Evolutionary conservation across 768 basidiomycete genomes (phyloP), one percentile per base, ranked within the genome.

Genomic region (Mycena alexandri): DNA sequence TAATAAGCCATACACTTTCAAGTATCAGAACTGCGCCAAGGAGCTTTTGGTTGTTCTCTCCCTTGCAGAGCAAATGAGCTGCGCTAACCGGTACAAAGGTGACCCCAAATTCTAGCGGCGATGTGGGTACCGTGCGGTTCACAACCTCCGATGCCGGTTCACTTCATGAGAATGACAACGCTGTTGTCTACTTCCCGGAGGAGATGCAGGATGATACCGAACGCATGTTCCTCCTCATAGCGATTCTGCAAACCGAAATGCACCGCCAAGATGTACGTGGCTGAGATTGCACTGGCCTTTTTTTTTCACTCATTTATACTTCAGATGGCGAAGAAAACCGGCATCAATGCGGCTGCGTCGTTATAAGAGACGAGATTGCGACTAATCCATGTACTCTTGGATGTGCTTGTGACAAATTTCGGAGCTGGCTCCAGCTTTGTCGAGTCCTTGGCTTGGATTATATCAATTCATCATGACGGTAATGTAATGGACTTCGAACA

Each of bases 221-320:
- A 51, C 16, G 52, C 44, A 64, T 69, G 62, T 69, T 69, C 36
- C 22, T 64, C 2, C 19, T 69, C 29, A 69, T 69, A 57, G 58
- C 46, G 2, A 48, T 60, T 2, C 11, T 69, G 17, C 24, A 69
- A 6, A 61, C 62, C 7, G 67, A 69, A 42, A 63, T 64, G 13
- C 41, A 36, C 5, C 62, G 58, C 5, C 51, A 69, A 19, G 62
- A 60, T 59, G 67, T 69, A 33, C 42, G 54, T 68, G 1, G 14
- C n/a, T 58, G 3, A 3, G 29, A 6, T 52, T 38, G n/a, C 21
- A 11, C 34, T n/a, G 2, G n/a, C 3, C 29, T 29, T 29, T 48
- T 48, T 24, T 38, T 38, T 29, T 6, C 29, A 29, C 29, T 29
- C 3, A 29, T 29, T 6, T 29, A 6, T 29, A 29, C 29, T 29